Evolutionary conservation across 208 protist species (phyloP).

Genomic region (Acanthamoeba royreba): DNA sequence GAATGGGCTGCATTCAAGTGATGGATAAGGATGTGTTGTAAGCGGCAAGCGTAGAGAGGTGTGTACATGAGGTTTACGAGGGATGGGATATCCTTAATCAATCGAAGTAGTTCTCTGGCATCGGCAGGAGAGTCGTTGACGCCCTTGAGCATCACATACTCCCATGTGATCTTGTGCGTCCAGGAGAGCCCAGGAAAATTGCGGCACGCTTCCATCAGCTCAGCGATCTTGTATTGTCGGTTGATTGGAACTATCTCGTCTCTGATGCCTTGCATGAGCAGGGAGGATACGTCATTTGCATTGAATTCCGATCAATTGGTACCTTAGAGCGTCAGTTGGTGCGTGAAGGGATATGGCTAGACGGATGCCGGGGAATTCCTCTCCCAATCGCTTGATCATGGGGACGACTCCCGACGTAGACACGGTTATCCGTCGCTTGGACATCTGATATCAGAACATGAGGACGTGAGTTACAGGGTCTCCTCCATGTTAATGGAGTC

Average conservation of each 20-base stretch:
- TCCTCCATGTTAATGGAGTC: too few species aligned
- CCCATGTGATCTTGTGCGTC: slow-evolving; percentile 28
- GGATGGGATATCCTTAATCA: slow-evolving; percentile 35
- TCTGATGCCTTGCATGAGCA: not conserved
- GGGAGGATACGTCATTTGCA: too few species aligned
- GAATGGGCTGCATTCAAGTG: slow-evolving; percentile 14
- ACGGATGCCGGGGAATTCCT: slow-evolving; percentile 28
- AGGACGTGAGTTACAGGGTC: too few species aligned
- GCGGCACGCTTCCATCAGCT: not conserved
- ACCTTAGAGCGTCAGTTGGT: not conserved
- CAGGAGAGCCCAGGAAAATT: slow-evolving; percentile 23
- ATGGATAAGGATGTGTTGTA: not conserved
- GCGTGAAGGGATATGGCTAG: slow-evolving; percentile 29
- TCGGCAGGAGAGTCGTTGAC: not conserved
- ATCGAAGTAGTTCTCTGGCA: not conserved
- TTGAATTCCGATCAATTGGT: too few species aligned
- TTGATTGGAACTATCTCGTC: slow-evolving; percentile 29
- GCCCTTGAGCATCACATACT: slow-evolving; percentile 31
- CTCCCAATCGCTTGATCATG: not conserved
- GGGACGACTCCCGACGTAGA: slow-evolving; percentile 22
- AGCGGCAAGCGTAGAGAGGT: not conserved
- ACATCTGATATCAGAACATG: not conserved
- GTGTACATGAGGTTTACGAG: slow-evolving; percentile 20
- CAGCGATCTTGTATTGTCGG: not conserved
- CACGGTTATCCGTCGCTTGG: not conserved